Conservation (phyloP, 75 land plant genomes). For the Picea glauca region DNA sequence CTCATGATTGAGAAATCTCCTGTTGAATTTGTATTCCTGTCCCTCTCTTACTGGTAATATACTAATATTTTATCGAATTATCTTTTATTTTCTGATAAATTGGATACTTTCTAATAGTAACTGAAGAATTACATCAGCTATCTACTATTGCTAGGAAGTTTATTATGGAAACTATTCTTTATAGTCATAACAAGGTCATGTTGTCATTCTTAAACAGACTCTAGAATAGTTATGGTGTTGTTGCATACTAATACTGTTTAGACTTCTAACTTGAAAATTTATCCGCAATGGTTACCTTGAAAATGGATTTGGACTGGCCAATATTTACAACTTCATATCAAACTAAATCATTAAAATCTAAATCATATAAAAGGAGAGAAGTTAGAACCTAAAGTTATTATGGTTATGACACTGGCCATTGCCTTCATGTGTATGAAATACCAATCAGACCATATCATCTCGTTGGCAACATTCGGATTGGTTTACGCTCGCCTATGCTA, state of each 20-base stretch:
- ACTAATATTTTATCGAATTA: not conserved
- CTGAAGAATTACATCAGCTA: no score
- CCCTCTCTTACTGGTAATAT: not conserved
- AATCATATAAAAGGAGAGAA: no score
- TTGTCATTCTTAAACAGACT: not conserved
- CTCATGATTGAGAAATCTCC: not conserved
- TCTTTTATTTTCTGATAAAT: not conserved
- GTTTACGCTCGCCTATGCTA: no score
- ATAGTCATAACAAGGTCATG: not conserved
- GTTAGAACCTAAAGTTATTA: no score
- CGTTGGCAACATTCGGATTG: no score
- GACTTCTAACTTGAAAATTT: not conserved
- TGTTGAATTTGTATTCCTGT: not conserved
- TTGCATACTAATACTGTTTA: not conserved
- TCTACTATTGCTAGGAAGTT: not conserved
- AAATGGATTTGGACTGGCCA: not conserved
- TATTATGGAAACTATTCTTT: not conserved
- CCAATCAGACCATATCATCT: no score
- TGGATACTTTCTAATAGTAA: no score
- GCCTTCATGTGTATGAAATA: no score
- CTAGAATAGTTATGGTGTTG: not conserved
- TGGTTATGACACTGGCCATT: no score
- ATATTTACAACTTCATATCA: no score
- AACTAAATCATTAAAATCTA: no score
- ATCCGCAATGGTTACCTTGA: not conserved